These are phyloP conservation scores for Paracorniculantispora psalliotae DNA, from an alignment of 2,329 filamentous ascomycete species.

Conservation along the genomic window DNA sequence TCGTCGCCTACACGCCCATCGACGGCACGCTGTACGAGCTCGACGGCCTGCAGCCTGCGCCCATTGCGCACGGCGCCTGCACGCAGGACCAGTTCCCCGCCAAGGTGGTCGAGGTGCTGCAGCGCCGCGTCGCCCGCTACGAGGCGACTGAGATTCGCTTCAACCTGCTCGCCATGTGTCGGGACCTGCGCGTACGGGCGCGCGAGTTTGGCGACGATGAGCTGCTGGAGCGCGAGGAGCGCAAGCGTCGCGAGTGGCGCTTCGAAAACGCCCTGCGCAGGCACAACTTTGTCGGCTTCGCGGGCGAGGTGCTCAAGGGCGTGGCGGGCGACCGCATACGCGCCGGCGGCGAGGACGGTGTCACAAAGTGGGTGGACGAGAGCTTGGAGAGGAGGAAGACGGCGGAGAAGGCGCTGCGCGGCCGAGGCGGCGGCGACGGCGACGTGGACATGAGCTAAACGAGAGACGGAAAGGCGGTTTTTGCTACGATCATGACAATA, in stretches of 20 bases:
- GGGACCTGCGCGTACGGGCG: slow-evolving; percentile 73
- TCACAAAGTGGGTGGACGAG: slow-evolving; percentile 68
- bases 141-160: slow-evolving; percentile 86
- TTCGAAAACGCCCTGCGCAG: slow-evolving; percentile 91
- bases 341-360: slow-evolving; percentile 58
- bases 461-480: neutral
- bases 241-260: slow-evolving; percentile 79
- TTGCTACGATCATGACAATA: neutral
- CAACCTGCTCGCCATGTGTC: slow-evolving; percentile 89
- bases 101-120: slow-evolving; percentile 81
- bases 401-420: slow-evolving; percentile 30
- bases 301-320: slow-evolving; percentile 81
- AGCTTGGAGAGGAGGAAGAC: slow-evolving; percentile 52
- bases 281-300: slow-evolving; percentile 96
- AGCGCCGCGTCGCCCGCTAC: slow-evolving; percentile 78
- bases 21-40: slow-evolving; percentile 83
- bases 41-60: slow-evolving; percentile 87
- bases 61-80: slow-evolving; percentile 82
- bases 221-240: slow-evolving; percentile 70
- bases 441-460: slow-evolving; percentile 38
- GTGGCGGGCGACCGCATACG: slow-evolving; percentile 72
- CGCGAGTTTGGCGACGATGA: slow-evolving; percentile 79
- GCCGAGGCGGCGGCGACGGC: slow-evolving; percentile 30
- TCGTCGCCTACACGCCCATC: slow-evolving; percentile 88
- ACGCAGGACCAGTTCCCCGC: slow-evolving; percentile 65